These are phyloP conservation scores for Phytomonas sp. DNA, from an alignment of 208 protist genomes.

Conservation along the genomic window DNA sequence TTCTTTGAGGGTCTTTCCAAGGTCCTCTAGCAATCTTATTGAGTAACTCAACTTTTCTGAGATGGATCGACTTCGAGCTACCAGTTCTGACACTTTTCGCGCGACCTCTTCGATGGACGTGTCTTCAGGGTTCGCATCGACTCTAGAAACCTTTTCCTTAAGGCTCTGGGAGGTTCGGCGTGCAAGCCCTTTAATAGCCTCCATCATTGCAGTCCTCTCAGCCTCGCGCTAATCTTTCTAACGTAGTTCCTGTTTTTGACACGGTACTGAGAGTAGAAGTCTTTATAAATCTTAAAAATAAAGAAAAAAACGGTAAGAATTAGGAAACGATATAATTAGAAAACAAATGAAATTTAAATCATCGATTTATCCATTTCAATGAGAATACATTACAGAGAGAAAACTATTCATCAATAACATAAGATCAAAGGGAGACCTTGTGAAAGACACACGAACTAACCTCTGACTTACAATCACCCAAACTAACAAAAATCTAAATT, in stretches of 20 bases:
- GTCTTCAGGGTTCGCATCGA: conserved; percentile 31
- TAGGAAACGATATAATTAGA: too few relatives aligned
- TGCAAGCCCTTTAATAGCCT: conserved; percentile 61
- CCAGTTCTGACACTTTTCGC: conserved; percentile 37
- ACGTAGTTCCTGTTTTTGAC: not conserved
- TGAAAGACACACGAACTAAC: not conserved
- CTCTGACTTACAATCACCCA: not conserved
- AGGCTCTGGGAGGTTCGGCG: conserved; percentile 75
- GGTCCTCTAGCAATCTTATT: conserved; percentile 59
- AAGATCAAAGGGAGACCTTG: not conserved
- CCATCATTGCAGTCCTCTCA: conserved; percentile 21
- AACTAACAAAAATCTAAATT: not conserved
- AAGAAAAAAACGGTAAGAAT: not conserved
- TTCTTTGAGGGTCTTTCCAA: conserved; percentile 51
- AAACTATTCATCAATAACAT: not conserved
- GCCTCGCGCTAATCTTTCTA: not conserved
- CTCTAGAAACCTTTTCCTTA: conserved; percentile 43
- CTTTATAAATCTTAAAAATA: not conserved
- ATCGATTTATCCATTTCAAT: not conserved
- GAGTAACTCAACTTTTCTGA: conserved; percentile 45
- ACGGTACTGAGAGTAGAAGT: not conserved
- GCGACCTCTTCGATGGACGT: conserved; percentile 26
- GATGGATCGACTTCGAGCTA: conserved; percentile 32
- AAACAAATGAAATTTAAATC: not conserved
- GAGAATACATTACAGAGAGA: not conserved